A percentile compares a stretch with the other conserved stretches of the same genome.
phyloP scores from a whole-genome alignment of 192 early-diverging fungal genomes.

The Entomortierella beljakovae region DNA sequence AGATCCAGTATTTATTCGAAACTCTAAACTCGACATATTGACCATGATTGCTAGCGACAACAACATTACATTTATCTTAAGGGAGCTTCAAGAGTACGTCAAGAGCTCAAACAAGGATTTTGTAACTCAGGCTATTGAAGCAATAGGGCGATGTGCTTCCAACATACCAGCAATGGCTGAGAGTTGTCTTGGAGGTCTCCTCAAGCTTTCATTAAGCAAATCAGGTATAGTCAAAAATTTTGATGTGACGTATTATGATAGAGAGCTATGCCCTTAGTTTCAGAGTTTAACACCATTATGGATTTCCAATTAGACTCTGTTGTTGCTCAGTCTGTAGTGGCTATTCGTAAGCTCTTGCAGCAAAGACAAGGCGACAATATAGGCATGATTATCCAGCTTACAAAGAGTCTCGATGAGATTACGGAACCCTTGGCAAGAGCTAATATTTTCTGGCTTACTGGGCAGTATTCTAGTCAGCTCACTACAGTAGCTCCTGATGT shows the following conservation, averaged over 20 bases:
- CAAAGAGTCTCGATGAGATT: constrained; percentile 71
- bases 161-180: constrained; percentile 67
- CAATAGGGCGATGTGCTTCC: constrained; percentile 68
- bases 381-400: constrained; percentile 64
- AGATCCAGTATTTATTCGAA: constrained; percentile 82
- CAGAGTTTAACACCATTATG: neutral
- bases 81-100: constrained; percentile 80
- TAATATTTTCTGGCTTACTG: constrained; percentile 88
- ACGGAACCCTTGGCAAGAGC: constrained; percentile 82
- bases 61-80: constrained; percentile 76
- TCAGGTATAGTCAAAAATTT: constrained; percentile 61
- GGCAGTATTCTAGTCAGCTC: constrained; percentile 78
- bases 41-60: constrained; percentile 71
- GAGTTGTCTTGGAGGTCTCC: constrained; percentile 63
- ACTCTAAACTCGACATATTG: constrained; percentile 89
- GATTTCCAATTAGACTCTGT: constrained; percentile 68
- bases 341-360: constrained; percentile 79
- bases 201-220: constrained; percentile 67
- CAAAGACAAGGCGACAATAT: constrained; percentile 58
- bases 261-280: neutral
- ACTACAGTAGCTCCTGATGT: constrained; percentile 82
- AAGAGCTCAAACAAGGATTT: constrained; percentile 73
- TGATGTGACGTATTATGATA: neutral
- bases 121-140: constrained; percentile 73
- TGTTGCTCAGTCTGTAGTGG: constrained; percentile 80